Conservation (phyloP, 225 moss, liverwort and hornwort species). For the Lunularia cruciata region DNA sequence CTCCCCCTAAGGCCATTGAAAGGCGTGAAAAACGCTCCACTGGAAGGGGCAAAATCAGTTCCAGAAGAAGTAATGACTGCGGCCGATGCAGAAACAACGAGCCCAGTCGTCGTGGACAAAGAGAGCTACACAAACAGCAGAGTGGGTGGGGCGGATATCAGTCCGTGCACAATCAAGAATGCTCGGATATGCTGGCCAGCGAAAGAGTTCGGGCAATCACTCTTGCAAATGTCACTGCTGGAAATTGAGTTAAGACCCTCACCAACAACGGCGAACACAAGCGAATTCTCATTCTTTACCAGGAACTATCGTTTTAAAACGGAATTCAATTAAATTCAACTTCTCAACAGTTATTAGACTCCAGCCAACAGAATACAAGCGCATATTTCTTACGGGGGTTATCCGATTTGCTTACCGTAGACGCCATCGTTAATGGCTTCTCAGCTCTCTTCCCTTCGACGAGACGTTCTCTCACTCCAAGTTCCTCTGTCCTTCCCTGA, state of each 20-base stretch:
- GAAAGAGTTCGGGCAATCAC: too few species aligned
- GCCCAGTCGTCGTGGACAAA: neutral
- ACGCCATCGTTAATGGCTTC: conserved; percentile 17
- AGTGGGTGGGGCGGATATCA: neutral
- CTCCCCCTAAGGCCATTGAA: conserved; percentile 34
- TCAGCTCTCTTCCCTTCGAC: conserved; percentile 15
- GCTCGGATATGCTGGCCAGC: neutral
- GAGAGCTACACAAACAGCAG: conserved; percentile 11
- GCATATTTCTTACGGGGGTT: too few species aligned
- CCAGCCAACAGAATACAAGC: neutral
- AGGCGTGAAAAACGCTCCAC: conserved; percentile 12
- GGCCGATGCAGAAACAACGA: neutral
- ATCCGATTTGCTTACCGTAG: neutral
- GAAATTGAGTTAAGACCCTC: too few species aligned
- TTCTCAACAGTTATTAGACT: too few species aligned
- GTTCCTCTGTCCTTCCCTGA: neutral
- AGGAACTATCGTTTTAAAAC: neutral
- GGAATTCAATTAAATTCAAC: neutral
- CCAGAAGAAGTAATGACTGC: neutral
- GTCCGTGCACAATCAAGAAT: neutral
- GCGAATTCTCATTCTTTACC: neutral
- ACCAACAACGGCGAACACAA: neutral
- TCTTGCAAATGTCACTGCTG: too few species aligned
- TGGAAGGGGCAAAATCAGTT: conserved; percentile 5
- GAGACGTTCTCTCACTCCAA: neutral